phyloP scores from a whole-genome alignment of 345 rosid species.

The Erysimum cheiranthoides region DNA sequence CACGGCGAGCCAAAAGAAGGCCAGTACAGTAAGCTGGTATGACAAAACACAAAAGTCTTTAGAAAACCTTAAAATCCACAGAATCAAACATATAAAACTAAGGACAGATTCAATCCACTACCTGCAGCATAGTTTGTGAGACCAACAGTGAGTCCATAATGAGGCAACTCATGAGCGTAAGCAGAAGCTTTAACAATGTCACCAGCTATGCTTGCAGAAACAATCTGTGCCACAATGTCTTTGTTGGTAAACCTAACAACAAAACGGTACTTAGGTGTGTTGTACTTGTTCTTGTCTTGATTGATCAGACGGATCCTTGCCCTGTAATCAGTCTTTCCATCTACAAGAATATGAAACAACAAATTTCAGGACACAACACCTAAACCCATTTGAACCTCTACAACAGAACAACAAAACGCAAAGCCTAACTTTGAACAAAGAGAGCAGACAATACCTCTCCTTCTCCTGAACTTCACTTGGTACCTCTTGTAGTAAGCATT shows the following conservation, averaged over 20 bases:
- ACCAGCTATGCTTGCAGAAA: conserved; percentile 41
- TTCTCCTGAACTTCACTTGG: conserved; percentile 46
- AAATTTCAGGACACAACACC: background rate
- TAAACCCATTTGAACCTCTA: too few species aligned
- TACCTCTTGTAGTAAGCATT: conserved; percentile 41
- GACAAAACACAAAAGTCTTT: background rate
- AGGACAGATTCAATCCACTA: background rate
- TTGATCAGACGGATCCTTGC: conserved; percentile 59
- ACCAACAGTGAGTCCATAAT: conserved; percentile 33
- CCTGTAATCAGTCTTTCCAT: conserved; percentile 88
- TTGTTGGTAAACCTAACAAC: conserved; percentile 66
- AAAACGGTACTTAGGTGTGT: conserved; percentile 49
- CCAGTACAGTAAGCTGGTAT: conserved; percentile 34
- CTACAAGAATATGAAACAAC: conserved; percentile 41
- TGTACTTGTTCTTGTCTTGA: conserved; percentile 42
- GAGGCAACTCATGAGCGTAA: conserved; percentile 38
- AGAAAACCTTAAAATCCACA: background rate
- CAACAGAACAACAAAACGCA: too few species aligned
- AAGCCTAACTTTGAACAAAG: too few species aligned
- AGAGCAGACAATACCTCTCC: background rate
- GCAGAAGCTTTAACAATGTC: conserved; percentile 40
- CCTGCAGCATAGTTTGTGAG: conserved; percentile 41
- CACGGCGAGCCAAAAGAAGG: conserved; percentile 41
- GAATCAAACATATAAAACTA: background rate
- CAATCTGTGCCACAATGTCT: conserved; percentile 34